Evolutionary conservation across 2,329 filamentous ascomycete species (phyloP).

Genomic region (Gliomastix tumulicola): DNA sequence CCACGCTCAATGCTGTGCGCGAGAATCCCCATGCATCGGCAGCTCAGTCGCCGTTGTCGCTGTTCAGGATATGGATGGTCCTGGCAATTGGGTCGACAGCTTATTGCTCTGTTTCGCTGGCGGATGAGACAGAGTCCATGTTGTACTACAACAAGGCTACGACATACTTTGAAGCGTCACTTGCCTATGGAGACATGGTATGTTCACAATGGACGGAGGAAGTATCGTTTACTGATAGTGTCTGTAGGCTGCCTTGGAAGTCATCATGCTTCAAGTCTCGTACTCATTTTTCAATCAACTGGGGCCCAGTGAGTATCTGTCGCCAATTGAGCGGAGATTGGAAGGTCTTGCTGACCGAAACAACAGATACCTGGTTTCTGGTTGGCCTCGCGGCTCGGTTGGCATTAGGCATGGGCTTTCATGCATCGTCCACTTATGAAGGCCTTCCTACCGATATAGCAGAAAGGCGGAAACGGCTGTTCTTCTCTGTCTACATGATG

Average conservation of each 20-base stretch:
- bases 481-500: constrained; percentile 43
- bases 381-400: constrained; percentile 34
- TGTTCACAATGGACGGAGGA: constrained; percentile 3
- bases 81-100: constrained; percentile 38
- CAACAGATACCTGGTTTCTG: constrained; percentile 35
- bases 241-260: constrained; percentile 31
- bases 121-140: constrained; percentile 32
- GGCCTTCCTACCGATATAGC: constrained; percentile 19
- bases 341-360: background rate
- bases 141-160: constrained; percentile 35
- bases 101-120: constrained; percentile 30
- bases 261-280: constrained; percentile 36
- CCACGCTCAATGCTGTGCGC: constrained; percentile 19
- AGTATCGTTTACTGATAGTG: background rate
- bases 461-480: constrained; percentile 31
- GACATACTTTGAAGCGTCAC: constrained; percentile 27
- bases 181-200: constrained; percentile 30
- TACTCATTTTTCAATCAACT: constrained; percentile 41
- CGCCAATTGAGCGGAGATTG: background rate
- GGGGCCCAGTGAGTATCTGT: constrained; percentile 30
- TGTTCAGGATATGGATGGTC: constrained; percentile 40
- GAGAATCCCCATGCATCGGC: constrained; percentile 17
- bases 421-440: constrained; percentile 25
- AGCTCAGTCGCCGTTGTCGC: constrained; percentile 20
- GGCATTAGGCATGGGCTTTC: constrained; percentile 33